Percentiles rank a stretch among this genome's conserved stretches.
Conservation (phyloP, 2,329 filamentous ascomycete species). For the Pseudogymnoascus sp. region DNA sequence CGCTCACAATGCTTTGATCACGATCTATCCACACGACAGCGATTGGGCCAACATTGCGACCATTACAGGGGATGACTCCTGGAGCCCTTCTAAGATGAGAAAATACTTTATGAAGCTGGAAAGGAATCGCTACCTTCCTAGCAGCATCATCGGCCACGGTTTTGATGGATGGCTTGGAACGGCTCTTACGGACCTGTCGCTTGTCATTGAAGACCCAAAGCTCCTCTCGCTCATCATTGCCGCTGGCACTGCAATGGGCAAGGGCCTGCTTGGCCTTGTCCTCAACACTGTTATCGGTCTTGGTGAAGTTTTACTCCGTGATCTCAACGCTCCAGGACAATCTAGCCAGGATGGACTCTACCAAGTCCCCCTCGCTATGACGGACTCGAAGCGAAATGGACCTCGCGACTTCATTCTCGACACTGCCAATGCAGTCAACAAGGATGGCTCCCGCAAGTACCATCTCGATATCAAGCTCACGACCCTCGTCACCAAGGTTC, state of each 20-base stretch:
- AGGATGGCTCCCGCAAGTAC: constrained; percentile 18
- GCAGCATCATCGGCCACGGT: constrained; percentile 13
- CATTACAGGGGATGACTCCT: constrained; percentile 16
- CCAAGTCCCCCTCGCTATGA: constrained; percentile 19
- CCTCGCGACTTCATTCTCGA: constrained; percentile 23
- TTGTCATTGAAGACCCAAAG: constrained; percentile 16
- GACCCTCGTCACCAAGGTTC: constrained; percentile 33
- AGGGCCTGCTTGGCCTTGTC: constrained; percentile 8
- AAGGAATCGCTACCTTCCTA: constrained; percentile 13
- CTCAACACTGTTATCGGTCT: constrained; percentile 13
- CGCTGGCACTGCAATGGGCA: constrained; percentile 15
- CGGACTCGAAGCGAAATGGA: constrained; percentile 16
- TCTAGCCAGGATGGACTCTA: constrained; percentile 17
- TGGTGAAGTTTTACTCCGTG: constrained; percentile 11
- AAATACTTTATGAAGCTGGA: constrained; percentile 13
- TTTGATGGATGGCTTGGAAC: constrained; percentile 22
- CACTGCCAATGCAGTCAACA: constrained; percentile 15
- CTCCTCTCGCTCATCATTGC: constrained; percentile 14
- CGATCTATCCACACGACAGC: constrained; percentile 13
- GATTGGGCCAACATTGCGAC: constrained; percentile 16
- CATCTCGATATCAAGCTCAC: constrained; percentile 18
- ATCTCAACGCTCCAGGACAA: constrained; percentile 18
- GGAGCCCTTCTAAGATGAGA: constrained; percentile 13
- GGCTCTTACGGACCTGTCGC: constrained; percentile 8
- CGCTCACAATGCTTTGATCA: constrained; percentile 16